Evolutionary conservation across 257 asterid species (phyloP).

Genomic region (Solanum chiquidenum): DNA sequence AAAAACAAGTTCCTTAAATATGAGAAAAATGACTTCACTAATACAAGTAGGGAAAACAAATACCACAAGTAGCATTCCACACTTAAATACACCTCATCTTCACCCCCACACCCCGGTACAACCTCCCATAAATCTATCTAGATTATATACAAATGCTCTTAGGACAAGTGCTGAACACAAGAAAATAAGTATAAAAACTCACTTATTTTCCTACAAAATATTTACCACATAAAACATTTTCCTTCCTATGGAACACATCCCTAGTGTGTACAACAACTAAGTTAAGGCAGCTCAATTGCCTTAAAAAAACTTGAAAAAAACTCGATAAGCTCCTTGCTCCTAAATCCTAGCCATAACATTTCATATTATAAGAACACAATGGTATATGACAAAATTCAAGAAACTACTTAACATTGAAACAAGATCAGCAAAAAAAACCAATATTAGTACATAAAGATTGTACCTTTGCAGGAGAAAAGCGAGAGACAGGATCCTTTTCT

Average conservation of each 20-base stretch:
- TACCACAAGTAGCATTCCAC: background rate
- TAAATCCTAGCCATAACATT: background rate
- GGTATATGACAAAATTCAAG: background rate
- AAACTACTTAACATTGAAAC: background rate
- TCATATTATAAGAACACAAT: background rate
- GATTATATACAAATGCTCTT: background rate
- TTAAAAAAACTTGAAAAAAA: background rate
- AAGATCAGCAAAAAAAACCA: background rate
- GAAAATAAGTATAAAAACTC: background rate
- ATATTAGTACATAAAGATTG: background rate
- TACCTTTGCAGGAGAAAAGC: slow-evolving; percentile 36
- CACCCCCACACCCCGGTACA: background rate
- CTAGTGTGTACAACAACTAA: background rate
- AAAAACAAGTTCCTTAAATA: background rate
- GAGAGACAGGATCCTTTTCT: background rate
- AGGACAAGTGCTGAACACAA: background rate
- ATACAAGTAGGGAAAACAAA: background rate
- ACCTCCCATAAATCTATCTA: background rate
- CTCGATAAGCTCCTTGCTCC: background rate
- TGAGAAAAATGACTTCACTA: background rate
- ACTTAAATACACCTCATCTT: background rate
- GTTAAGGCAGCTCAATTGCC: background rate
- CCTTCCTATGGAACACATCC: background rate
- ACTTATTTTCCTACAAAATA: background rate
- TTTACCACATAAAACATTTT: background rate